phyloP scores from a whole-genome alignment of 2,329 filamentous ascomycete species.

The Aspergillus luchuensis region DNA sequence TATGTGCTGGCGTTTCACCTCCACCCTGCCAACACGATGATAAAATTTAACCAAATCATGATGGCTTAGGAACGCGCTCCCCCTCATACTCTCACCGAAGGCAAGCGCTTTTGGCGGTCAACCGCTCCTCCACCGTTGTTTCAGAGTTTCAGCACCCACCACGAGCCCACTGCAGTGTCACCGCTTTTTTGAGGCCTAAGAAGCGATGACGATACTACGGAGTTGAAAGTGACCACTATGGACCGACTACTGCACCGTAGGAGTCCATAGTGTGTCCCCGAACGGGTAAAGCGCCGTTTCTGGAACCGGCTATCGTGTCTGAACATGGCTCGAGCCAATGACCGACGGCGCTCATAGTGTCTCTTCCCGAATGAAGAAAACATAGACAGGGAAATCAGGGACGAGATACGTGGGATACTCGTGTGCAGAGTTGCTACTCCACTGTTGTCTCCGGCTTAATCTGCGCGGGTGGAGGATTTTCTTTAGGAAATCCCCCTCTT shows the following conservation, averaged over 20 bases:
- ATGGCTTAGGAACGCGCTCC: neutral
- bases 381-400: conserved; percentile 1
- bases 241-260: conserved; percentile 4
- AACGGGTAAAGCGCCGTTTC: conserved; percentile 1
- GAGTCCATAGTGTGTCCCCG: conserved; percentile 1
- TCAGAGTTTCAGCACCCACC: conserved; percentile 8
- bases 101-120: conserved; percentile 9
- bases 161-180: conserved; percentile 9
- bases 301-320: conserved; percentile 1
- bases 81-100: neutral
- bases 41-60: neutral
- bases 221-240: conserved; percentile 4
- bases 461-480: neutral
- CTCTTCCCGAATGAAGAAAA: neutral
- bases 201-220: neutral
- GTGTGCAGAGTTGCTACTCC: conserved; percentile 1
- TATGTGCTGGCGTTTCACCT: conserved; percentile 10
- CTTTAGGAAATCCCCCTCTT: neutral
- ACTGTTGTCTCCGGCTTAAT: neutral
- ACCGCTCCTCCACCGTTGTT: conserved; percentile 10
- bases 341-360: neutral
- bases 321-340: neutral
- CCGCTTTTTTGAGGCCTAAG: conserved; percentile 8
- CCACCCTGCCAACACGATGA: neutral
- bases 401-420: conserved; percentile 1